Evolutionary conservation across 2,329 filamentous ascomycete species (phyloP), one percentile per base, ranked within the genome.

Genomic region (Aspergillus fischeri): DNA sequence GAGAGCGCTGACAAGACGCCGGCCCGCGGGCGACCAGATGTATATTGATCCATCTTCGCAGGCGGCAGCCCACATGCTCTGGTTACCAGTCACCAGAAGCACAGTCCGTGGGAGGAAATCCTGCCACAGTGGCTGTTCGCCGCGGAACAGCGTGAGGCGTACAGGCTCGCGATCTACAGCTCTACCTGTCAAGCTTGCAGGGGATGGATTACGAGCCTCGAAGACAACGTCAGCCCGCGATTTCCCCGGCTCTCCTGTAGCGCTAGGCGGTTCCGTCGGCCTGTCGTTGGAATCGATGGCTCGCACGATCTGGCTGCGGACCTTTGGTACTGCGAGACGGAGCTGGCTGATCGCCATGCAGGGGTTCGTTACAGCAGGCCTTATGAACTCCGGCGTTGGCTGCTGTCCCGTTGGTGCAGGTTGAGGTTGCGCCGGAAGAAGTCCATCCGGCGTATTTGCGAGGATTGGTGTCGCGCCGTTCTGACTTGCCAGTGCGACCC

Each of bases 11-110:
- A 96, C 80, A 24, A 96, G 80, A 53, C 95, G 85, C 60, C 95
- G 86, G 11, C 94, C 94, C 14, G 92, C 91, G 1, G 93, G 91
- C 1, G 92, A 93, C 92, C 94, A 99, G 8, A 91, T 84, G 69
- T 96, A 91, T 7, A 99, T 73, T 20, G 87, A 91, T 17, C 92
- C 94, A 69, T 97, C 94, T 72, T 99, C 94, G 67, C 92, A 97
- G 9, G 90, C 92, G 17, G 89, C 93, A 0, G 90, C 89, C 90
- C 94, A 99, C 70, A 97, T 92, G 64, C 89, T 86, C 65, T 88
- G 87, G 72, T 92, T 97, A 2, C 92, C 95, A 0, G 93, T 94
- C 1, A 95, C 87, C 1, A 97, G 82, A n/a, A 99, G 83, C 25
- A 96, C 89, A 5, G 91, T 86, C 57, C 88, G 84, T 0, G 93